Evolutionary conservation across 2,329 filamentous ascomycete genomes (phyloP).

Genomic region (Alternaria arbusti): DNA sequence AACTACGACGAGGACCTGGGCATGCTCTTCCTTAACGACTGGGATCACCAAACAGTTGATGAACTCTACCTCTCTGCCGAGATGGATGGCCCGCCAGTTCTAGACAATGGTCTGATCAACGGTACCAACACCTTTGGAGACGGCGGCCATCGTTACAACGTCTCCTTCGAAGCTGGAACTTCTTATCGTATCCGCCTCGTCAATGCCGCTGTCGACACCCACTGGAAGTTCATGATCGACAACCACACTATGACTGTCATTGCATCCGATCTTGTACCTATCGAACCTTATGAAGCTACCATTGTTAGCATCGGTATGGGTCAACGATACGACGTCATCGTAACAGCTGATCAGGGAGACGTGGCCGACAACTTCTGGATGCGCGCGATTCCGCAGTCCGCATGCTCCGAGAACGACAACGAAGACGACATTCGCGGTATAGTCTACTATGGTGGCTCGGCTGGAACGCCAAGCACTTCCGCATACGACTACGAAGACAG

Average conservation of each 20-base stretch:
- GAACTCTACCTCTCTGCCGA: slow-evolving; percentile 41
- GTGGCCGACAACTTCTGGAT: slow-evolving; percentile 40
- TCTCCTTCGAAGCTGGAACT: slow-evolving; percentile 47
- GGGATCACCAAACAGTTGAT: slow-evolving; percentile 51
- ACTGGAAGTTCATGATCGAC: slow-evolving; percentile 54
- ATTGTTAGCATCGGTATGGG: slow-evolving; percentile 51
- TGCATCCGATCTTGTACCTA: slow-evolving; percentile 52
- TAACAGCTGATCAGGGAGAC: slow-evolving; percentile 41
- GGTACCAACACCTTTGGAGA: slow-evolving; percentile 50
- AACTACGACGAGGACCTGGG: slow-evolving; percentile 55
- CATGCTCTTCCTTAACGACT: slow-evolving; percentile 52
- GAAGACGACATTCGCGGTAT: slow-evolving; percentile 45
- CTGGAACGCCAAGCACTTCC: slow-evolving; percentile 39
- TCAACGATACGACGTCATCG: slow-evolving; percentile 49
- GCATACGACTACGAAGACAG: slow-evolving; percentile 43
- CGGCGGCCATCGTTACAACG: slow-evolving; percentile 43
- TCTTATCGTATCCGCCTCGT: slow-evolving; percentile 53
- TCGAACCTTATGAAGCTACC: slow-evolving; percentile 50
- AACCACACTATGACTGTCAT: slow-evolving; percentile 54
- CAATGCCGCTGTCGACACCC: slow-evolving; percentile 51
- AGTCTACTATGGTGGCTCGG: slow-evolving; percentile 44
- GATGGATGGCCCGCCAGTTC: slow-evolving; percentile 37
- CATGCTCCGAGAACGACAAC: slow-evolving; percentile 47
- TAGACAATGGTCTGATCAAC: slow-evolving; percentile 55
- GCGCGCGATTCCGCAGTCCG: slow-evolving; percentile 48